Evolutionary conservation across 2,329 filamentous ascomycete genomes (phyloP), one percentile per base, ranked within the genome.

Genomic region (Arthroderma uncinatum): DNA sequence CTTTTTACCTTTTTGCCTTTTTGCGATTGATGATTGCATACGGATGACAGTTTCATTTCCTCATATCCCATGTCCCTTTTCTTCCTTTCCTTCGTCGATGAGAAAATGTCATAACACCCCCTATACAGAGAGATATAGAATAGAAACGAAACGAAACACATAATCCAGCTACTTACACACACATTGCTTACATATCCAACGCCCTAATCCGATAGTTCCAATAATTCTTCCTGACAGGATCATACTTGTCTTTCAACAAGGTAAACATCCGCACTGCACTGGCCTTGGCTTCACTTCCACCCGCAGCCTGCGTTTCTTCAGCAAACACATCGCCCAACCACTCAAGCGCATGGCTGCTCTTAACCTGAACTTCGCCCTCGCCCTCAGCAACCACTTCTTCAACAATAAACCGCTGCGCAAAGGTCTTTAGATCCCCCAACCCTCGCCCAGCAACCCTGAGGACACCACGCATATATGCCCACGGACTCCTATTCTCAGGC

Each of bases 401-500:
- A 40, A 76, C 55, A 58, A 79, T 79, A 66, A 82, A 84, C 61
- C 76, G 71, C 59, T 72, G 69, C 16, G 76, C 80, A 64, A 84
- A 81, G 1, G 67, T 71, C 65, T 78, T 78, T 67, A 82, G 70
- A 16, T 76, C 74, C 2, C 65, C 70, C 53, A 80, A 62, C 2
- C 72, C 70, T 37, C 77, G 71, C 6, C 75, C 83, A 0, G 82
- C 83, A 66, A 89, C 87, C 58, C 79, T 78, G 59, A 94, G 70
- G 50, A 89, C 83, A 2, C 88, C 93, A 33, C 84, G 78, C 12
- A 96, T 76, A 71, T 96, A 98, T 71, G 90, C 93, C 93, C 93
- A 98, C 1, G 90, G 82, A 63, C 87, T 92, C 70, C 90, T 87
- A 71, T 97, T 98, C 78, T 97, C 91, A 48, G 93, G 93, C 40